Conservation (phyloP, 148 eudicot species). For the Mesembryanthemum crystallinum region DNA sequence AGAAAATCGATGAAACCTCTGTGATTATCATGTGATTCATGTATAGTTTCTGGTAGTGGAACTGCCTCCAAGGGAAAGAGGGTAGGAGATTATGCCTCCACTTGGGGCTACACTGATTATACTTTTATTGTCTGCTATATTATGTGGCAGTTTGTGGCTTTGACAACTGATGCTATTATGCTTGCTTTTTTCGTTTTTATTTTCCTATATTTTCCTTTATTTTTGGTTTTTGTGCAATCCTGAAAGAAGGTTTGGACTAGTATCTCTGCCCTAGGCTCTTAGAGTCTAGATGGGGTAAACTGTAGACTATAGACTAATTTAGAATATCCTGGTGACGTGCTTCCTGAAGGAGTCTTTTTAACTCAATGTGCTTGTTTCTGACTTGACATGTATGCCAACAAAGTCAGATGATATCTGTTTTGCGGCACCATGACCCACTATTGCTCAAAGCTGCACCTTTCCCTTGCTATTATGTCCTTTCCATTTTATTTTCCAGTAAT, state of each 20-base stretch:
- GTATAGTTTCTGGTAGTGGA: constrained; percentile 1
- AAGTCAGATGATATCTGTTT: neutral
- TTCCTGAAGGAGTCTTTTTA: neutral
- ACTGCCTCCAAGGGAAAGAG: neutral
- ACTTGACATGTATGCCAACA: neutral
- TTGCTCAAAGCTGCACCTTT: constrained; percentile 4
- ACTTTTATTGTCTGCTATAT: neutral
- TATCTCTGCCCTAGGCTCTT: neutral
- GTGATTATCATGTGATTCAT: neutral
- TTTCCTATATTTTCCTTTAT: neutral
- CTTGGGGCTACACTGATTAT: neutral
- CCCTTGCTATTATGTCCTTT: neutral
- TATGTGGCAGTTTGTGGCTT: neutral
- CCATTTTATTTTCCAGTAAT: neutral
- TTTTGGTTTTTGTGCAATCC: neutral
- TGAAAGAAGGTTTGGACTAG: neutral
- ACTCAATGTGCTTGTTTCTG: neutral
- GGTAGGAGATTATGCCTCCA: neutral
- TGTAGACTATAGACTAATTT: no score
- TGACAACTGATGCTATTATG: neutral
- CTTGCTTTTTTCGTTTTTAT: no score
- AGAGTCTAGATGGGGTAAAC: neutral
- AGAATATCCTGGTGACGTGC: neutral
- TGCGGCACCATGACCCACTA: neutral
- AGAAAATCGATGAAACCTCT: neutral